Conservation (phyloP, 163 green algal genomes). For the Prototheca wickerhamii region DNA sequence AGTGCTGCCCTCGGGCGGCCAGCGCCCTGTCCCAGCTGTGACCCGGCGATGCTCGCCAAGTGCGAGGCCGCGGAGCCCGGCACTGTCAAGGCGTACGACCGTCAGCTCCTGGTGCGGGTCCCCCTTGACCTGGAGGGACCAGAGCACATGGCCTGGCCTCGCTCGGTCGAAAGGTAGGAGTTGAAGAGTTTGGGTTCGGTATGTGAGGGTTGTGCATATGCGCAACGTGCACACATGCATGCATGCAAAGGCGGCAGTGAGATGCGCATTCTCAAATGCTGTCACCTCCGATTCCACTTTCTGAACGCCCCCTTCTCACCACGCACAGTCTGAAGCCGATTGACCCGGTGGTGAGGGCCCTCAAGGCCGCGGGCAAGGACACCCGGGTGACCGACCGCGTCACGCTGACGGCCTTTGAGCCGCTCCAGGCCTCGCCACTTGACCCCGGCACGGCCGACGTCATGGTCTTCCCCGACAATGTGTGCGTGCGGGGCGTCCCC, state of each 20-base stretch:
- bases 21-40: neutral
- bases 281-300: neutral
- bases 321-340: neutral
- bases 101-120: constrained; percentile 13
- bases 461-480: constrained; percentile 1
- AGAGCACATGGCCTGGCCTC: constrained; percentile 4
- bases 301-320: neutral
- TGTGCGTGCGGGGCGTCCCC: neutral
- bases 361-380: constrained; percentile 8
- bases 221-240: too few species aligned
- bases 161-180: constrained; percentile 5
- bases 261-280: neutral
- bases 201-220: too few species aligned
- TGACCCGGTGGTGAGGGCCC: neutral
- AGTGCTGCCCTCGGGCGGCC: neutral
- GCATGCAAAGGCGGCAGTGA: too few species aligned
- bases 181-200: neutral
- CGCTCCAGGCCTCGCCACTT: neutral
- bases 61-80: constrained; percentile 6
- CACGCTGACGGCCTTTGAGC: too few species aligned
- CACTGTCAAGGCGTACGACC: constrained; percentile 3
- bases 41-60: constrained; percentile 8
- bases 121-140: neutral
- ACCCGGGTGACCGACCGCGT: too few species aligned
- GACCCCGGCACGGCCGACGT: neutral